A percentile compares a stretch with the other conserved stretches of the same genome.
These are phyloP conservation scores for Skeletonema costatum DNA, from an alignment of 108 stramenopile genomes.

Conservation along the genomic window DNA sequence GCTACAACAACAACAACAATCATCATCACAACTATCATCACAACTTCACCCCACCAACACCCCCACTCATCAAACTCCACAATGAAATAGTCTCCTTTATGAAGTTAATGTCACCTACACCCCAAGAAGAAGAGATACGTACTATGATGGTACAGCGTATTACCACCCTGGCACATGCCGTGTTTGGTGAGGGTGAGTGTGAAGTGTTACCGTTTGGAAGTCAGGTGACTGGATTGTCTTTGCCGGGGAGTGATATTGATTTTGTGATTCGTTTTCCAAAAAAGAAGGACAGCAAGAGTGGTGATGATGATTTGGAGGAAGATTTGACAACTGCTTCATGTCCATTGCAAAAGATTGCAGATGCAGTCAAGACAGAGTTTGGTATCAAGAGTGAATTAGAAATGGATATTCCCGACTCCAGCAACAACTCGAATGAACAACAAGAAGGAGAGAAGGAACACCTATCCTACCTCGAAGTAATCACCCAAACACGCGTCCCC, in stretches of 20 bases:
- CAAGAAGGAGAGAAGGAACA: constrained; percentile 42
- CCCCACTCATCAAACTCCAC: constrained; percentile 84
- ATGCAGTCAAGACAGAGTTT: constrained; percentile 60
- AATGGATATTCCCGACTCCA: background rate
- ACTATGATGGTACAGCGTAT: constrained; percentile 58
- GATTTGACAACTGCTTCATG: background rate
- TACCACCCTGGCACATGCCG: constrained; percentile 38
- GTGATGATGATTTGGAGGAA: constrained; percentile 7
- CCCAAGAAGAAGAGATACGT: constrained; percentile 66
- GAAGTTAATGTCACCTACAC: constrained; percentile 80
- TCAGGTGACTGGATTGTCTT: constrained; percentile 83
- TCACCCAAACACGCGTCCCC: constrained; percentile 89
- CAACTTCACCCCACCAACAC: constrained; percentile 19
- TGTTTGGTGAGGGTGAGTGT: constrained; percentile 40
- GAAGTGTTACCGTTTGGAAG: constrained; percentile 91
- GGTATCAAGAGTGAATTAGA: constrained; percentile 34
- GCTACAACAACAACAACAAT: constrained; percentile 16
- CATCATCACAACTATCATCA: constrained; percentile 27
- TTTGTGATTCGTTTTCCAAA: constrained; percentile 59
- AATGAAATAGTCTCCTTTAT: constrained; percentile 96
- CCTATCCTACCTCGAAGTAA: constrained; percentile 86
- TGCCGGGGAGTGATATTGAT: constrained; percentile 90
- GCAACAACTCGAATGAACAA: background rate
- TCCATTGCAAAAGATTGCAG: constrained; percentile 64
- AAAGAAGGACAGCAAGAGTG: constrained; percentile 10